Evolutionary conservation across 306 rosid genomes (phyloP), one percentile per base, ranked within the genome.

Genomic region (Malus orientalis): DNA sequence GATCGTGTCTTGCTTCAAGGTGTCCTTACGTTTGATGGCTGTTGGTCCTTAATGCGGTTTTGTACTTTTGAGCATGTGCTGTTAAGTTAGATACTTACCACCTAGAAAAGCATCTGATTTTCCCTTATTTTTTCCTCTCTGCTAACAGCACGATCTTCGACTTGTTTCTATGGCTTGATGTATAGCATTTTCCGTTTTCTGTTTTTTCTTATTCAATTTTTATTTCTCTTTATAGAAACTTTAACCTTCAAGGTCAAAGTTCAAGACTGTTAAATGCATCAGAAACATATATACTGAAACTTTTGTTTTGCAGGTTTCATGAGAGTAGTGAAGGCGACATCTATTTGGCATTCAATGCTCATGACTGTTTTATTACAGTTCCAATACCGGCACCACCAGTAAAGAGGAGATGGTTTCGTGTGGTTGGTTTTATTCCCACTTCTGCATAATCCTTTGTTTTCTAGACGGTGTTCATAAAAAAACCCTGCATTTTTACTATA

Each of bases 261-360:
- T 1, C 54, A 14, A 47, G 54, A 14, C 54, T 49, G 75, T 40
- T 51, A 64, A 27, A 15, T 6, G 11, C 20, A 62, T 70, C 22
- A 22, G 61, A 29, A 65, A 38, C 58, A 55, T 8, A 38, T 49
- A 1, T 2, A 30, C 14, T 14, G 19, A 18, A 53, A 25, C 23
- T 51, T 27, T 60, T 45, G 32, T 76, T 84, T 45, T 76, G 78
- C 88, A 95, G 99, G 87, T 87, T 92, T 78, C 97, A 92, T 82
- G 97, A 91, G 85, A 83, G 62, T 53, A 75, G 67, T 74, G 93
- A 89, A 66, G 91, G 84, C 67, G 99, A 91, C 81, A 70, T 95
- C 79, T 95, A 92, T 77, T 59, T 95, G 87, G 97, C 98, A 76
- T 95, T 95, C 85, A 95, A 92, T 82, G 89, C 97, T 47, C 99